A percentile compares a stretch with the other conserved stretches of the same genome.
phyloP scores from a whole-genome alignment of 2,329 filamentous ascomycete species.

The Byssochlamys sp. region DNA sequence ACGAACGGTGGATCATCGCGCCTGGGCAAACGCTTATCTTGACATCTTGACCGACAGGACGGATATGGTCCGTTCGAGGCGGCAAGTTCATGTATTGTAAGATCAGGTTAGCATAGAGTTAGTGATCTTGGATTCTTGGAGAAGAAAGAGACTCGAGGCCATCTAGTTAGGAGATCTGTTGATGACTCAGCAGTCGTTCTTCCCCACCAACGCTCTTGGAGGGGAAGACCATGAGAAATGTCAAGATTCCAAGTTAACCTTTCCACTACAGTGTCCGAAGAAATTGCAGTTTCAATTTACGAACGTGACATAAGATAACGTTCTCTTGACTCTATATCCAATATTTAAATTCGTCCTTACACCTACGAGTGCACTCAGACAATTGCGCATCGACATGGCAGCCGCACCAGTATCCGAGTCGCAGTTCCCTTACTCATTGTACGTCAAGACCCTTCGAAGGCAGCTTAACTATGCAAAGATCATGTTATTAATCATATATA shows the following conservation, averaged over 20 bases:
- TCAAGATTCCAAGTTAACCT: not conserved
- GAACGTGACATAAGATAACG: not conserved
- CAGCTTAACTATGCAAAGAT: conserved; percentile 2
- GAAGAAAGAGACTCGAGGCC: too few relatives aligned
- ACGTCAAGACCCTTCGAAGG: conserved; percentile 4
- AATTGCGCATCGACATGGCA: conserved; percentile 11
- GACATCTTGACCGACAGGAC: too few relatives aligned
- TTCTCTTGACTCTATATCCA: not conserved
- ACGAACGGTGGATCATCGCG: too few relatives aligned
- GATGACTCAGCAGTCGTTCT: not conserved
- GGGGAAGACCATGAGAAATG: not conserved
- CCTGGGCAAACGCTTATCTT: too few relatives aligned
- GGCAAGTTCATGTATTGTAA: too few relatives aligned
- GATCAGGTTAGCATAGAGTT: too few relatives aligned
- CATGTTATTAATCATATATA: not conserved
- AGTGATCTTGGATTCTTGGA: too few relatives aligned
- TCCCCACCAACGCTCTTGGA: not conserved
- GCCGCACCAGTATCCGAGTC: conserved; percentile 9
- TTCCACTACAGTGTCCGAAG: not conserved
- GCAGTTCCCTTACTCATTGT: conserved; percentile 33
- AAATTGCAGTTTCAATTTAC: too few relatives aligned
- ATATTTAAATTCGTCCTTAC: not conserved
- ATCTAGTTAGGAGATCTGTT: not conserved
- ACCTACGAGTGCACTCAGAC: not conserved
- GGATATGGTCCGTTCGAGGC: too few relatives aligned